Evolutionary conservation across 192 early-diverging fungal genomes (phyloP), one percentile per base, ranked within the genome.

Genomic region (Podila clonocystis): DNA sequence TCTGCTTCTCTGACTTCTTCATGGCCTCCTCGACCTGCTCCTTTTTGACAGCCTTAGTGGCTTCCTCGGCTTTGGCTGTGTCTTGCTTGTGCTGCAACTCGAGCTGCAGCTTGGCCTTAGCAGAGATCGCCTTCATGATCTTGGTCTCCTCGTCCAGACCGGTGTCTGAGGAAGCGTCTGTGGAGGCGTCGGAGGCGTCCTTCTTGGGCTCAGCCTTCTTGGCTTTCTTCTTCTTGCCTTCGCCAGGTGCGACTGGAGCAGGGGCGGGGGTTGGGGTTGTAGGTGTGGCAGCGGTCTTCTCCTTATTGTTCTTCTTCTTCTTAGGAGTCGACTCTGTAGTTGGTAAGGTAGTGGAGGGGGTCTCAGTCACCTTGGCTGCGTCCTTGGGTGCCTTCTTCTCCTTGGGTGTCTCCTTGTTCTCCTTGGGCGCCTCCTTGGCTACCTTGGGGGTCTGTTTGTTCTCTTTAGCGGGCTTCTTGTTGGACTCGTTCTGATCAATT

Each of bases 71-170:
- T 15, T 45, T 45, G 41, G 41, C 15, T 3, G 41, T 0, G 13
- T 45, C 41, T 45, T 45, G 41, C 41, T 45, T 45, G 15, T 45
- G 41, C 41, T 45, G 41, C 41, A 45, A 45, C 41, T 45, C 41
- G 13, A 45, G 41, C 15, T 45, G 41, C 2, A 45, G 41, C 50
- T 61, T 59, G 36, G 58, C 38, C 9, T 52, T 45, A 1, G 59
- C 69, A 7, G 60, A 59, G 38, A 73, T 57, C 41, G 50, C 58
- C 58, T 61, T 73, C 72, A 73, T 73, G 58, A 66, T 73, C 20
- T 65, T 45, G 41, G 41, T 45, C 41, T 45, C 41, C 41, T 45
- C 41, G 41, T 45, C 41, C 41, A 45, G 15, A 3, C 41, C 41
- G 4, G 41, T 8, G 13, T 45, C 41, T 8, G 41, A 45, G 15